phyloP scores from a whole-genome alignment of 345 rosid genomes.

The Nephelium lappaceum region DNA sequence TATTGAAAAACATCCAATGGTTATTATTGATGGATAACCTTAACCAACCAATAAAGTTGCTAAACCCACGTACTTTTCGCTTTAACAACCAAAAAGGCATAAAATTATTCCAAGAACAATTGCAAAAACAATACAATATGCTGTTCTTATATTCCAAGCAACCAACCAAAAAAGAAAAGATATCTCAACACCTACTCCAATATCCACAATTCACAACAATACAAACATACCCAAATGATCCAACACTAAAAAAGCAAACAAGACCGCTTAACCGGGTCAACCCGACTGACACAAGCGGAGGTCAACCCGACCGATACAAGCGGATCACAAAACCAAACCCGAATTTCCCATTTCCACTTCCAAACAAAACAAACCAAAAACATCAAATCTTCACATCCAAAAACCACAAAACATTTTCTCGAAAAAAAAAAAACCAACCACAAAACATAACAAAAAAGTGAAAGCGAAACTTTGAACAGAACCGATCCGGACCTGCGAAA shows the following conservation, averaged over 20 bases:
- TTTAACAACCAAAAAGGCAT: background rate
- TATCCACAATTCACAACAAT: background rate
- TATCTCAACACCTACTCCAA: background rate
- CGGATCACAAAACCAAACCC: background rate
- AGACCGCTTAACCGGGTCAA: background rate
- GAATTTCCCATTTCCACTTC: background rate
- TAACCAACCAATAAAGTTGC: too few species aligned
- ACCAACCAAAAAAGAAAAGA: background rate
- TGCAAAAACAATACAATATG: background rate
- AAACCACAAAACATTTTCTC: background rate
- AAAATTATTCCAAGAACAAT: background rate
- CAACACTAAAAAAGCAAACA: background rate
- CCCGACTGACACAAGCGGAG: background rate
- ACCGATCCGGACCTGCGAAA: background rate
- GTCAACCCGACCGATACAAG: background rate
- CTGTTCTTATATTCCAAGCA: background rate
- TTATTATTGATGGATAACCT: too few species aligned
- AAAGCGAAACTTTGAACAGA: background rate
- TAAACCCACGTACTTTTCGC: too few species aligned
- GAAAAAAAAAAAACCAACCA: too few species aligned
- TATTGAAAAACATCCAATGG: too few species aligned
- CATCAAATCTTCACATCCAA: too few species aligned
- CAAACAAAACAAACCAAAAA: background rate
- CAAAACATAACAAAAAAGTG: background rate
- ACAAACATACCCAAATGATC: background rate